phyloP scores from a whole-genome alignment of 2,329 filamentous ascomycete genomes.

The Hypoxylon sp. region DNA sequence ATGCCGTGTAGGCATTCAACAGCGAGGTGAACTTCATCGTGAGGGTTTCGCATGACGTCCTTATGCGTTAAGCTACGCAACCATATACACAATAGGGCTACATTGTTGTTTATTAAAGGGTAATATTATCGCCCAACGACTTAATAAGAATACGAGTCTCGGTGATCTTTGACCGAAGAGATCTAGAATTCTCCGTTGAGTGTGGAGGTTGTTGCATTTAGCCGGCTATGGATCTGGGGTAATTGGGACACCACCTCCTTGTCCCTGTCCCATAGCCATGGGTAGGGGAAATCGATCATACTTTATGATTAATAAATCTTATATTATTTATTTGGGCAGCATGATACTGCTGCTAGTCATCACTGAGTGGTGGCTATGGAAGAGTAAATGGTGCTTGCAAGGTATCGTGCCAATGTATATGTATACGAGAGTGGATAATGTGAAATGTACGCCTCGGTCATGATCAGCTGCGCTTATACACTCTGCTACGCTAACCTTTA shows the following conservation, averaged over 20 bases:
- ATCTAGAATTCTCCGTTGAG: slow-evolving; percentile 31
- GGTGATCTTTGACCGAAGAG: slow-evolving; percentile 20
- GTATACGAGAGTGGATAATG: not conserved
- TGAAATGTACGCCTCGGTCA: not conserved
- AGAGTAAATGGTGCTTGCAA: not conserved
- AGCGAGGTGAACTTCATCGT: slow-evolving; percentile 39
- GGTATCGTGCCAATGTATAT: not conserved
- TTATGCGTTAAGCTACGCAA: not conserved
- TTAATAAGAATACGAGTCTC: slow-evolving; percentile 4
- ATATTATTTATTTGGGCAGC: not conserved
- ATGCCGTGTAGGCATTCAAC: not conserved
- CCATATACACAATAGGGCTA: not conserved
- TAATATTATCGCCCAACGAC: not conserved
- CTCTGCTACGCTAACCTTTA: too few species aligned
- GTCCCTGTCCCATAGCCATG: slow-evolving; percentile 21
- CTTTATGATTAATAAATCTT: not conserved
- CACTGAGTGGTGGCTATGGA: not conserved
- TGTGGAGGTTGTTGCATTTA: slow-evolving; percentile 33
- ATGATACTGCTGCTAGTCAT: not conserved
- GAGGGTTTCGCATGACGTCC: not conserved
- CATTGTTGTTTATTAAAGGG: slow-evolving; percentile 7
- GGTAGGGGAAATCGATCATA: slow-evolving; percentile 14
- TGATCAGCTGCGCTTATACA: too few species aligned
- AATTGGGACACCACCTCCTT: slow-evolving; percentile 14
- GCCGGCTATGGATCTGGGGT: slow-evolving; percentile 25